A percentile compares a stretch with the other conserved stretches of the same genome.
Conservation (phyloP, 495 filamentous ascomycete genomes). For the Xylaria telfairii region DNA sequence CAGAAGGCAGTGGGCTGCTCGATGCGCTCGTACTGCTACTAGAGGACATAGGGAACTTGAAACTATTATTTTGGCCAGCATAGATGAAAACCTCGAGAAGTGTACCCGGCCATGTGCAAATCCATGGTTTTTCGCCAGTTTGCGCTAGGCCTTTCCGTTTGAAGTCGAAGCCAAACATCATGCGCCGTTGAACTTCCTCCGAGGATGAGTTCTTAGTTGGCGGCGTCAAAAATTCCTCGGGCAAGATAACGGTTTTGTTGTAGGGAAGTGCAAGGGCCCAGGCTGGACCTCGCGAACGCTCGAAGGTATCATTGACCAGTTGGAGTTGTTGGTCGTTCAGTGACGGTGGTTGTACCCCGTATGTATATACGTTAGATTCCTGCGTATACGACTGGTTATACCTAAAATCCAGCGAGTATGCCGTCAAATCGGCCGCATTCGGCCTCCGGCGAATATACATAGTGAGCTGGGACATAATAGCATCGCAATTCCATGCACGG, state of each 20-base stretch:
- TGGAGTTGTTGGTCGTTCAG: constrained; percentile 59
- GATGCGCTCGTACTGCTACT: constrained; percentile 25
- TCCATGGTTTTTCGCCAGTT: constrained; percentile 76
- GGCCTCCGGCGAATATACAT: constrained; percentile 38
- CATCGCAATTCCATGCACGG: constrained; percentile 72
- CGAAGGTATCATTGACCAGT: constrained; percentile 68
- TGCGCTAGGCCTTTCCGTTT: constrained; percentile 56
- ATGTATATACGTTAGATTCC: constrained; percentile 55
- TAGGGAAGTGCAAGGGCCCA: constrained; percentile 74
- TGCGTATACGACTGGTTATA: constrained; percentile 43
- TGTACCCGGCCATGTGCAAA: constrained; percentile 87
- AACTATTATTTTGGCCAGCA: constrained; percentile 62
- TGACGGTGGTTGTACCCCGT: constrained; percentile 76
- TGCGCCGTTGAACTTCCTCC: constrained; percentile 25
- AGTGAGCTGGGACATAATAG: constrained; percentile 42
- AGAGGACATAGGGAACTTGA: constrained; percentile 20
- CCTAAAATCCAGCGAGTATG: constrained; percentile 45
- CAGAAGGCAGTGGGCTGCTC: constrained; percentile 8
- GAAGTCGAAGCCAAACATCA: constrained; percentile 39
- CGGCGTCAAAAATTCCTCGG: constrained; percentile 55
- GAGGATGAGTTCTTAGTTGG: constrained; percentile 17
- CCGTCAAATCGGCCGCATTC: constrained; percentile 25
- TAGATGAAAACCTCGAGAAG: constrained; percentile 85
- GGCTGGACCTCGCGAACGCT: constrained; percentile 70
- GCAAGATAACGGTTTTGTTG: constrained; percentile 82